These are phyloP conservation scores for Crucibulum laeve DNA, from an alignment of 768 basidiomycete species.

Conservation along the genomic window DNA sequence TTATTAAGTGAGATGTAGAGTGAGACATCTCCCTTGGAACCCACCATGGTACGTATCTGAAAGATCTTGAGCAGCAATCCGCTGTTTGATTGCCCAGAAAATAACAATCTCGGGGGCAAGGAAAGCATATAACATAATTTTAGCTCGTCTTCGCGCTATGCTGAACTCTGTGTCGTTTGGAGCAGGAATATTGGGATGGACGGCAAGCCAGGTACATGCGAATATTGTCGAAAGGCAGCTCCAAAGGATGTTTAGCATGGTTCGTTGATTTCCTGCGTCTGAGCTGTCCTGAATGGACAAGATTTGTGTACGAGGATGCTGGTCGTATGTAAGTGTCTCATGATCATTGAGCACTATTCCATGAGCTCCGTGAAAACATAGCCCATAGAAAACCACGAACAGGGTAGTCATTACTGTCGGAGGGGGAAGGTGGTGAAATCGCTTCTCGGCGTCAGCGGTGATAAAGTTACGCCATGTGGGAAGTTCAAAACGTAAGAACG, in stretches of 20 bases:
- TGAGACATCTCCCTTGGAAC: neutral
- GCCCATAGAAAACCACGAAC: too few species aligned
- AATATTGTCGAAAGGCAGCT: neutral
- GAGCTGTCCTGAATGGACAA: too few species aligned
- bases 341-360: too few species aligned
- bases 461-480: too few species aligned
- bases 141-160: neutral
- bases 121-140: neutral
- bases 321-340: too few species aligned
- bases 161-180: neutral
- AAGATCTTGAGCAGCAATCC: neutral
- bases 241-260: neutral
- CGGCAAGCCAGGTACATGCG: neutral
- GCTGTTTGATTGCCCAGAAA: conserved; percentile 3
- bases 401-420: too few species aligned
- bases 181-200: neutral
- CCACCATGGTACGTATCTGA: neutral
- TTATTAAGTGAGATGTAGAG: neutral
- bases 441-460: too few species aligned
- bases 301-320: too few species aligned
- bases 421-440: too few species aligned
- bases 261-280: neutral
- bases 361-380: too few species aligned
- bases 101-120: conserved; percentile 2
- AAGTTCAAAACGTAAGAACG: too few species aligned